Conservation (phyloP, 495 filamentous ascomycete genomes). For the Melanomma pulvis-pyrius region DNA sequence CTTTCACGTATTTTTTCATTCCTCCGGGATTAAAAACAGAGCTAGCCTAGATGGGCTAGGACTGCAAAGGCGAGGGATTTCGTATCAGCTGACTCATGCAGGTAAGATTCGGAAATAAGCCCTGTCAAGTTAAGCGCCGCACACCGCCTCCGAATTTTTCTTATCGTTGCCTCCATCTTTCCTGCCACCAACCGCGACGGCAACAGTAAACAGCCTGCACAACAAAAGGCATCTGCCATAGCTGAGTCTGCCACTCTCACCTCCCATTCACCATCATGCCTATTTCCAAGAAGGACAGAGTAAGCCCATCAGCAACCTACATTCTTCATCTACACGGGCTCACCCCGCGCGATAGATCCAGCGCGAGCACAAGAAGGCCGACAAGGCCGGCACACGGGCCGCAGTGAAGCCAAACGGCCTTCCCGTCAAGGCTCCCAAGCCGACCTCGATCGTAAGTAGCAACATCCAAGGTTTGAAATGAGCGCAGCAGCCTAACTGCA, state of each 20-base stretch:
- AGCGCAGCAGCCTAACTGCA: neutral
- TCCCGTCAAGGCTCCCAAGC: conserved; percentile 48
- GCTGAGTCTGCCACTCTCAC: neutral
- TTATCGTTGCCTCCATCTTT: neutral
- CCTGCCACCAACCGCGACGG: neutral
- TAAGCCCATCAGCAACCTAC: neutral
- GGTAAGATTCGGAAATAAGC: neutral
- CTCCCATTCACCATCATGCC: conserved; percentile 4
- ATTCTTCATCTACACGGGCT: neutral
- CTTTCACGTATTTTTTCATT: too few species aligned
- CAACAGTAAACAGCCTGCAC: neutral
- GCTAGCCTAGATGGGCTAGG: neutral
- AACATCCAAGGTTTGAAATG: neutral
- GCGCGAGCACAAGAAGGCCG: conserved; percentile 50
- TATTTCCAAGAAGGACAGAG: conserved; percentile 22
- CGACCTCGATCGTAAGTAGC: conserved; percentile 40
- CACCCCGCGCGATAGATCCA: conserved; percentile 17
- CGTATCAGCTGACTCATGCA: neutral
- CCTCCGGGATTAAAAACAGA: neutral
- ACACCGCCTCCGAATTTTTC: neutral
- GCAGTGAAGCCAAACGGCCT: conserved; percentile 48
- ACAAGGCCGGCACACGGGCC: conserved; percentile 47
- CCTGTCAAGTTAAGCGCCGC: neutral
- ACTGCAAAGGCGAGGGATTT: neutral
- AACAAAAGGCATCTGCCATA: neutral